A percentile compares a stretch with the other conserved stretches of the same genome.
These are phyloP conservation scores for Hypoxylon sp. DNA, from an alignment of 2,329 filamentous ascomycete genomes.

Conservation along the genomic window DNA sequence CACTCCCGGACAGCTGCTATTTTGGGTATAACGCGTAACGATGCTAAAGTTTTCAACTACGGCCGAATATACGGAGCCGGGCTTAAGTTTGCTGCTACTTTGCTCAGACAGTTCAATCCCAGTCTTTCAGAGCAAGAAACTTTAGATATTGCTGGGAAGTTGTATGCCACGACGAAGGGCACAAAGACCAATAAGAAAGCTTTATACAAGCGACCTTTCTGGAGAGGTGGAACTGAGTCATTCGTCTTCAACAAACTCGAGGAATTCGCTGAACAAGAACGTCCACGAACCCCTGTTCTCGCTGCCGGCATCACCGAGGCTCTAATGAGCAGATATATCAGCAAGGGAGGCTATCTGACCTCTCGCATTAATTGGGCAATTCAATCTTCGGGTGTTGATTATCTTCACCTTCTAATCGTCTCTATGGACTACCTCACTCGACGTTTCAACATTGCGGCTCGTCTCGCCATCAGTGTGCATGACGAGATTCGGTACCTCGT, in stretches of 20 bases:
- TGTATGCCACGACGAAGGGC: slow-evolving; percentile 93
- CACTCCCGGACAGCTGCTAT: slow-evolving; percentile 95
- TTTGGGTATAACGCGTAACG: slow-evolving; percentile 91
- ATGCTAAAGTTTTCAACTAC: slow-evolving; percentile 99
- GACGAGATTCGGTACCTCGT: slow-evolving; percentile 98
- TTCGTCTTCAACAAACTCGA: slow-evolving; percentile 99
- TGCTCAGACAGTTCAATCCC: slow-evolving; percentile 95
- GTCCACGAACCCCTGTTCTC: slow-evolving; percentile 89
- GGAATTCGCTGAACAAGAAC: slow-evolving; percentile 95
- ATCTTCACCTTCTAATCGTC: slow-evolving; percentile 92
- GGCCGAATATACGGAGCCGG: slow-evolving; percentile 99
- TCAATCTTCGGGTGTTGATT: slow-evolving; percentile 96
- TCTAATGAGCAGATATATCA: slow-evolving; percentile 87
- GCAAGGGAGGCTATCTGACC: slow-evolving; percentile 92
- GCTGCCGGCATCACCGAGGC: slow-evolving; percentile 97
- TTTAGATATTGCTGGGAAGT: slow-evolving; percentile 77
- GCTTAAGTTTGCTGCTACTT: slow-evolving; percentile 88
- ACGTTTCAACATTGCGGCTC: slow-evolving; percentile 85
- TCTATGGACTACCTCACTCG: slow-evolving; percentile 93
- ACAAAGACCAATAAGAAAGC: slow-evolving; percentile 81
- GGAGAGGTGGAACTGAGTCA: slow-evolving; percentile 95
- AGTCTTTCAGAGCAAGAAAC: slow-evolving; percentile 84
- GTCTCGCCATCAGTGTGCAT: slow-evolving; percentile 93
- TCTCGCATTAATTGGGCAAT: slow-evolving; percentile 99
- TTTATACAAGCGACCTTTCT: slow-evolving; percentile 83